Evolutionary conservation across 148 eudicot genomes (phyloP), one percentile per base, ranked within the genome.

Genomic region (Diospyros kaki): DNA sequence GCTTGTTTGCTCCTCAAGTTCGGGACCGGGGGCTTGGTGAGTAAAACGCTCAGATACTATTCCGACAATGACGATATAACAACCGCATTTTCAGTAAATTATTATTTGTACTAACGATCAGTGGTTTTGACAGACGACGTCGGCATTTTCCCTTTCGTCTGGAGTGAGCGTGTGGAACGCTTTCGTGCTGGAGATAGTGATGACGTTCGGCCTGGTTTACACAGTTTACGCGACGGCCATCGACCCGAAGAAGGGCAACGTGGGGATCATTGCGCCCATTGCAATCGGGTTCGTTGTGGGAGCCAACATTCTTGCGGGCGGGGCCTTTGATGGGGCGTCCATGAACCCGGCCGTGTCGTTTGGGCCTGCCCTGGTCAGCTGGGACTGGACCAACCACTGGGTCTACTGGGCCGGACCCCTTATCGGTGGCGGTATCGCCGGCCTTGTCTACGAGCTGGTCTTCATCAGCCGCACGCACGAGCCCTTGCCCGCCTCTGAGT

Each of bases 391-490:
- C 66, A 65, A 81, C 76, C 90, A 87, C 39, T 87, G 88, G 88
- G 81, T 85, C 42, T 85, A 85, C 50, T 87, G 90, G 90, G 86
- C 75, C 43, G 90, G 91, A 6, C 91, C 91, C 28, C 78, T 88
- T 28, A 66, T 84, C 28, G 91, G 91, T 4, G 88, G 84, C 39
- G 89, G 73, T 3, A 63, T 88, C 28, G 90, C 90, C 69, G 90
- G 81, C 0, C 8, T 83, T 54, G 60, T 85, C 15, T 85, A 85
- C 40, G 83, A 82, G 38, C 41, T 78, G 13, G 13, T 76, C 17
- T 81, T 66, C 41, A 66, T 81, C 28, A 63, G 64, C 58, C 69
- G 44, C 48, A 42, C 73, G 4, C 80, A 81, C 52, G 79, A 81
- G 68, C 83, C 63, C 39, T 70, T 81, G 73, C 77, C 80, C 46